Evolutionary conservation across 768 basidiomycete species (phyloP), one percentile per base, ranked within the genome.

Genomic region (Sarcomyxa edulis): DNA sequence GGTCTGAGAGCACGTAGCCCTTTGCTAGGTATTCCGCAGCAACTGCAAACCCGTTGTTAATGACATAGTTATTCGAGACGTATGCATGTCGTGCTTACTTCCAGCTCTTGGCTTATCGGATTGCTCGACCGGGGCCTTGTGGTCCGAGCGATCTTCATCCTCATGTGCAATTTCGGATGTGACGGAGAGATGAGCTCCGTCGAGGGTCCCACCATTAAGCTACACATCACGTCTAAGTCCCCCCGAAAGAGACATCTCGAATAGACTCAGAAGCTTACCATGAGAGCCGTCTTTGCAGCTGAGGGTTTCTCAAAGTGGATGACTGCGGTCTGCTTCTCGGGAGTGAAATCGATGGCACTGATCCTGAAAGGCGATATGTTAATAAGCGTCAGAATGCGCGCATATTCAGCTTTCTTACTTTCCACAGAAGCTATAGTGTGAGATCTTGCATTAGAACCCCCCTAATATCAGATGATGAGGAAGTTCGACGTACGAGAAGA

Each of bases 21-120:
- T 77, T 80, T 2, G 95, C 91, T 31, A 99, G 76, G 60, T 94
- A 91, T 59, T 97, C 95, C 20, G 95, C 94, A 19, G 87, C 85
- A 52, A 96, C 90, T 79, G 54, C 45, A 20, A 3, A 28, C 4
- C 11, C 26, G 24, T 18, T 27, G 14, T 51, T 14, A 40, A 25
- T 41, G 24, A 14, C 18, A 35, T 22, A 7, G 22, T 39, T 34
- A n/a, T n/a, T n/a, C n/a, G n/a, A 21, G 12, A 21, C 9, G 16
- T 8, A 29, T 24, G 10, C 25, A 14, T 1, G 12, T 1, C 5
- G n/a, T n/a, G 62, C 81, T 50, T 49, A 87, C 85, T 89, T 31
- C 80, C 88, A 12, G 87, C 85, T 21, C 87, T 68, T 2, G 95
- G 95, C 66, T 99, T 99, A 61, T 95, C 92, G 26, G 81, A 73